These are phyloP conservation scores for Sclerotinia borealis DNA, from an alignment of 2,329 filamentous ascomycete species.

Conservation along the genomic window DNA sequence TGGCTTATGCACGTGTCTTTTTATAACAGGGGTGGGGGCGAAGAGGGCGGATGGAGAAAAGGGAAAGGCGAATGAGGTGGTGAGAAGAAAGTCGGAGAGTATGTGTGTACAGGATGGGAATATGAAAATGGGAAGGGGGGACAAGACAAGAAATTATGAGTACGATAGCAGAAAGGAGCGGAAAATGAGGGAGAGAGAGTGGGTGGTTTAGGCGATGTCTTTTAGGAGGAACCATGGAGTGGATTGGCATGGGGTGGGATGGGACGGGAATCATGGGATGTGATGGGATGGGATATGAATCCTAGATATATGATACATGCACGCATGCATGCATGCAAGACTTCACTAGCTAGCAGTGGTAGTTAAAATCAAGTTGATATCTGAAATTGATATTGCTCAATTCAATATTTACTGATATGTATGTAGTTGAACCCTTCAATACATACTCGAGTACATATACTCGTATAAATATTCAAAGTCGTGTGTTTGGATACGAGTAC, in stretches of 20 bases:
- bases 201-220: background rate
- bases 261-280: too few species aligned
- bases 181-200: background rate
- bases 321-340: background rate
- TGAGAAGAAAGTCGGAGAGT: background rate
- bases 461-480: too few species aligned
- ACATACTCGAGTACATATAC: too few species aligned
- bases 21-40: background rate
- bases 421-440: too few species aligned
- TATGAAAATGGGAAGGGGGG: background rate
- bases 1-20: background rate
- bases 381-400: too few species aligned
- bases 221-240: background rate
- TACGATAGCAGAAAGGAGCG: background rate
- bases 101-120: background rate
- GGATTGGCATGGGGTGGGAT: background rate
- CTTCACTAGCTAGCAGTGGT: slow-evolving; percentile 1
- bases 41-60: background rate
- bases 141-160: background rate
- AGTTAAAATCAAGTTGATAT: background rate
- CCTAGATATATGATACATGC: background rate
- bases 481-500: too few species aligned
- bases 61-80: background rate
- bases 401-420: too few species aligned
- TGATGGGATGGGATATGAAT: background rate